These are phyloP conservation scores for Cladophialophora immunda DNA, from an alignment of 2,329 filamentous ascomycete species.

Conservation along the genomic window DNA sequence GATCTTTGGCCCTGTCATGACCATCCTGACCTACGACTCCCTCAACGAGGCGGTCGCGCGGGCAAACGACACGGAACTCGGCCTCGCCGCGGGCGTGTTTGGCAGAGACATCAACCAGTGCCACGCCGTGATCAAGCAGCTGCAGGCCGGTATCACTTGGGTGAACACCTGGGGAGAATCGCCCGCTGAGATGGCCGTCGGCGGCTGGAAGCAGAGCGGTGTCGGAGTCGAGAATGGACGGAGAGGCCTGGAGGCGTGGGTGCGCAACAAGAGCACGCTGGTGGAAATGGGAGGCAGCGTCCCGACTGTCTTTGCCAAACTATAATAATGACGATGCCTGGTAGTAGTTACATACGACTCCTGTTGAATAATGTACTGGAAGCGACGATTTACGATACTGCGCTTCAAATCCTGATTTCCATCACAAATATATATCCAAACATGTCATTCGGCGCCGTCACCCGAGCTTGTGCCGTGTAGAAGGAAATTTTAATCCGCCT, in stretches of 20 bases:
- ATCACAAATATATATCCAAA: not conserved
- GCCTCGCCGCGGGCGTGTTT: constrained; percentile 85
- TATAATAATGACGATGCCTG: constrained; percentile 50
- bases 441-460: not conserved
- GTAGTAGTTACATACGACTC: not conserved
- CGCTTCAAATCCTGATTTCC: not conserved
- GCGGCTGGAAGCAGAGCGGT: constrained; percentile 91
- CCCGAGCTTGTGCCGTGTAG: not conserved
- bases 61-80: constrained; percentile 79
- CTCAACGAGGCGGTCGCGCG: constrained; percentile 74
- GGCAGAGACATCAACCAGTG: constrained; percentile 77
- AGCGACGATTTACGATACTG: not conserved
- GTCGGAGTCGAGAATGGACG: constrained; percentile 87
- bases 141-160: constrained; percentile 90
- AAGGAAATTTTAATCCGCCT: not conserved
- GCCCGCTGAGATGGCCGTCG: constrained; percentile 90
- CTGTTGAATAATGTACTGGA: not conserved
- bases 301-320: constrained; percentile 76
- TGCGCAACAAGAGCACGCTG: constrained; percentile 85
- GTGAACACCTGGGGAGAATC: constrained; percentile 94
- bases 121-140: constrained; percentile 73
- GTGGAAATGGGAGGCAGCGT: constrained; percentile 80
- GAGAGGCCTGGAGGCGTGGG: constrained; percentile 80
- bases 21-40: constrained; percentile 76
- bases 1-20: constrained; percentile 90